Evolutionary conservation across 768 basidiomycete genomes (phyloP), one percentile per base, ranked within the genome.

Genomic region (Trichaptum fuscoviolaceum): DNA sequence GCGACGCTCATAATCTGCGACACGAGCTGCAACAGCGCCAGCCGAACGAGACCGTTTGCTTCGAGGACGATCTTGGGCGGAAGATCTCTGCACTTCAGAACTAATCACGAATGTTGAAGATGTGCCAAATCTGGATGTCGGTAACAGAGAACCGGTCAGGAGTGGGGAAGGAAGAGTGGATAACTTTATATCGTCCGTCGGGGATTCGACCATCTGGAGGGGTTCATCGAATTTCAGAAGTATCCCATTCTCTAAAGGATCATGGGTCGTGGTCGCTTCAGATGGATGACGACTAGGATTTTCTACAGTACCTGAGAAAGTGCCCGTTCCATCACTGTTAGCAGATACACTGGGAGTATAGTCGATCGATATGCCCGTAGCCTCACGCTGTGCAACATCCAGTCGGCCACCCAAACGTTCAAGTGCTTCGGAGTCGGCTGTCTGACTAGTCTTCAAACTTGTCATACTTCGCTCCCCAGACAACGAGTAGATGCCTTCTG

Each of bases 351-450:
- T 68, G 18, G 68, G 67, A 52, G 60, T 66, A 18, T 63, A 58
- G 23, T 26, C 23, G 61, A 71, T 65, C 24, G 66, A 27, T 35
- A 63, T 63, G 26, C 57, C 60, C 24, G 70, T 67, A 42, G 35
- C 65, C 20, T 71, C 72, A 68, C 72, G 79, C 76, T 91, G 88
- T 36, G 87, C 82, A 58, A 93, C 87, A 75, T 91, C 88, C 83
- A 92, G 86, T 42, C 77, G 82, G 27, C 81, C 85, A 1, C 83
- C 88, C 71, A 92, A 82, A 65, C 81, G 78, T 70, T 92, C 91
- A 65, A 90, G 84, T 9, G 80, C 82, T 63, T 85, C 89, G 34
- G 91, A 87, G 72, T 92, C 84, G 8, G 89, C 85, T 15, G 92
- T 92, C 62, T 78, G 72, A 73, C 73, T 85, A 67, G 71, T 91